Conservation (phyloP, 805 yeast species). For the Starmerella potacharoeniae region DNA sequence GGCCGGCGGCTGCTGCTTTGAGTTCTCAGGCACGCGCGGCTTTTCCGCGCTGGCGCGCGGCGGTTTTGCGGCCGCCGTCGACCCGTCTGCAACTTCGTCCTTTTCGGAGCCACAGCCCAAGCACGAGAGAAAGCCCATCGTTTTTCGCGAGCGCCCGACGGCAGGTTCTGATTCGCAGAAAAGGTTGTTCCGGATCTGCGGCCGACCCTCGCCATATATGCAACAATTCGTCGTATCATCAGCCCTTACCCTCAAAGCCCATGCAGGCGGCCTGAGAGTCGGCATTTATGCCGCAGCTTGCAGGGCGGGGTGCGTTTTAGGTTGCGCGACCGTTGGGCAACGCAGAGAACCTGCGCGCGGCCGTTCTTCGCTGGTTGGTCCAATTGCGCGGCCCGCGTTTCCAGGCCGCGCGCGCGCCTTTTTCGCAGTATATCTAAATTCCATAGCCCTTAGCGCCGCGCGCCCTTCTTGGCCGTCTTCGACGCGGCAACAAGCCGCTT, state of each 20-base stretch:
- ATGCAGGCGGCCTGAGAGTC: not conserved
- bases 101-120: constrained; percentile 4
- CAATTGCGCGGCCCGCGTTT: too few species aligned
- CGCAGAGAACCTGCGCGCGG: not conserved
- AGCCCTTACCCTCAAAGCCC: not conserved
- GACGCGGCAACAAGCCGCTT: constrained; percentile 60
- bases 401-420: too few species aligned
- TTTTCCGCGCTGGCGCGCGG: not conserved
- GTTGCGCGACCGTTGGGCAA: too few species aligned
- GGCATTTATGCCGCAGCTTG: not conserved
- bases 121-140: constrained; percentile 1
- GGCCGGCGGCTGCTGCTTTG: not conserved
- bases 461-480: constrained; percentile 18
- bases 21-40: not conserved
- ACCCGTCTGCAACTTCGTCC: not conserved
- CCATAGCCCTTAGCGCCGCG: not conserved
- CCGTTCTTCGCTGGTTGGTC: too few species aligned
- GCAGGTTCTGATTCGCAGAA: too few species aligned
- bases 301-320: not conserved
- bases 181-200: not conserved
- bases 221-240: not conserved
- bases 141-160: not conserved
- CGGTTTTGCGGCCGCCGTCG: not conserved
- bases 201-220: not conserved
- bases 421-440: not conserved